These are phyloP conservation scores for Echium plantagineum DNA, from an alignment of 257 asterid genomes.

Conservation along the genomic window DNA sequence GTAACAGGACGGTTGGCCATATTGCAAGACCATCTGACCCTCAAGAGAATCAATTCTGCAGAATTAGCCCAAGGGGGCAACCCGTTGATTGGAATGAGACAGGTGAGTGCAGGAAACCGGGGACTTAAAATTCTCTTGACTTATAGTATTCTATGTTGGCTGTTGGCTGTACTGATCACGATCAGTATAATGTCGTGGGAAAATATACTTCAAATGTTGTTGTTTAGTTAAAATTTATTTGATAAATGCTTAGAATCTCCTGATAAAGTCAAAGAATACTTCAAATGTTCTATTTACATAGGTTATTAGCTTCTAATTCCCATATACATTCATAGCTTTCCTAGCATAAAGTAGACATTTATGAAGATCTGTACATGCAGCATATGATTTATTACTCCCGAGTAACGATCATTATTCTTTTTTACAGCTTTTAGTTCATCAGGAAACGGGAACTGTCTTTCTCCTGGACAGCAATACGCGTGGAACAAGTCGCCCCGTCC, in stretches of 20 bases:
- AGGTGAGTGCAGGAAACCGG: slow-evolving; percentile 11
- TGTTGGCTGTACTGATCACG: background rate
- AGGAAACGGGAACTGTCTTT: slow-evolving; percentile 76
- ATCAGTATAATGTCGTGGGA: too few relatives aligned
- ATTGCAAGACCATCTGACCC: slow-evolving; percentile 41
- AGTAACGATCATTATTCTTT: background rate
- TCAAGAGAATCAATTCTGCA: slow-evolving; percentile 44
- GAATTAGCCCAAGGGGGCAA: slow-evolving; percentile 50
- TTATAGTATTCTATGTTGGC: slow-evolving; percentile 5
- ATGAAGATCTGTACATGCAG: too few relatives aligned
- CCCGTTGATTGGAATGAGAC: slow-evolving; percentile 61
- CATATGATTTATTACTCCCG: background rate
- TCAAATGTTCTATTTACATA: too few relatives aligned
- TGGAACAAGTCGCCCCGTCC: slow-evolving; percentile 74
- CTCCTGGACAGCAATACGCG: slow-evolving; percentile 74
- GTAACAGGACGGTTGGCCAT: slow-evolving; percentile 43
- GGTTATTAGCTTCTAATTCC: too few relatives aligned
- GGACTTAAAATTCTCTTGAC: background rate
- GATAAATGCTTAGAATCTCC: too few relatives aligned
- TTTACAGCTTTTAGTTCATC: slow-evolving; percentile 55
- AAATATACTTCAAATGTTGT: too few relatives aligned
- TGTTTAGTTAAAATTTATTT: too few relatives aligned
- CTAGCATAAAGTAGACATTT: background rate
- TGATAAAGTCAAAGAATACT: too few relatives aligned
- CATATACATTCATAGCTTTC: background rate